A percentile compares a stretch with the other conserved stretches of the same genome.
phyloP scores from a whole-genome alignment of 2,329 filamentous ascomycete genomes.

The Aspergillus pseudoterreus region DNA sequence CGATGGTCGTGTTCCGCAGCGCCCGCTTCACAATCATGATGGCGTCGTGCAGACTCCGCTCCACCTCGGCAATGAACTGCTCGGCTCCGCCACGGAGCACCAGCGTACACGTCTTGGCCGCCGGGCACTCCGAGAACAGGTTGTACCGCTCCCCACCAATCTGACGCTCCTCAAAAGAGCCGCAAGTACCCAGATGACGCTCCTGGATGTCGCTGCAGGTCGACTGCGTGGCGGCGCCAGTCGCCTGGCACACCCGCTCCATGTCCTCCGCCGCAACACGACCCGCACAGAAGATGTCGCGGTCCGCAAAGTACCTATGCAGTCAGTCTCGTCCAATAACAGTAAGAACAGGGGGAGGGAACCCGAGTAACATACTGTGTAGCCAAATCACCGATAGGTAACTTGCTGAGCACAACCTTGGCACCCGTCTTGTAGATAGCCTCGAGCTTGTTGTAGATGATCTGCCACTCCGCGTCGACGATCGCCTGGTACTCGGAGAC shows the following conservation, averaged over 20 bases:
- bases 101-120: conserved; percentile 94
- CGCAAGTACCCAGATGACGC: conserved; percentile 87
- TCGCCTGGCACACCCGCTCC: conserved; percentile 93
- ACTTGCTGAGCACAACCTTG: conserved; percentile 94
- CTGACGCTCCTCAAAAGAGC: conserved; percentile 88
- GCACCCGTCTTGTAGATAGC: conserved; percentile 89
- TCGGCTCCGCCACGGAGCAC: conserved; percentile 93
- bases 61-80: conserved; percentile 98
- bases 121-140: conserved; percentile 94
- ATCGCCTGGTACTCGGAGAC: conserved; percentile 99
- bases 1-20: conserved; percentile 89
- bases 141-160: conserved; percentile 98
- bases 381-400: conserved; percentile 94
- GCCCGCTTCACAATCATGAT: conserved; percentile 99
- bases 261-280: conserved; percentile 88
- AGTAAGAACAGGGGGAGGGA: neutral
- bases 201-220: conserved; percentile 93
- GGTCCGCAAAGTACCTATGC: conserved; percentile 78
- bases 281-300: conserved; percentile 96
- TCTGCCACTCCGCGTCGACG: conserved; percentile 98
- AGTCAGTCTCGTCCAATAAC: neutral
- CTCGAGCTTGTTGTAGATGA: conserved; percentile 99
- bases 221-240: conserved; percentile 85
- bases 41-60: conserved; percentile 94
- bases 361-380: conserved; percentile 62